These are phyloP conservation scores for Chenopodium formosanum DNA, from an alignment of 148 eudicot species.

Conservation along the genomic window DNA sequence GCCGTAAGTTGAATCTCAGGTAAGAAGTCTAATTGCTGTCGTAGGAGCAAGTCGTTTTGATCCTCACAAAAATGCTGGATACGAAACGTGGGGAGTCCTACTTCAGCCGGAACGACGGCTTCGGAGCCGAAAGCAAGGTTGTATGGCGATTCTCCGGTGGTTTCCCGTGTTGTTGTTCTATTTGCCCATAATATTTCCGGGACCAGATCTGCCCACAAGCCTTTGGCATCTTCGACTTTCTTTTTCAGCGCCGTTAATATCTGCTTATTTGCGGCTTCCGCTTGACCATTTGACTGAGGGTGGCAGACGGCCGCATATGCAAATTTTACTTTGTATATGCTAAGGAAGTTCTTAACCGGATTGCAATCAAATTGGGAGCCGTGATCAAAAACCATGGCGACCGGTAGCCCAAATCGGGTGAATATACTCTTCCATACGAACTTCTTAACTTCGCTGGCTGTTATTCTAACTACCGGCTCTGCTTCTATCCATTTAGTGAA, in stretches of 20 bases:
- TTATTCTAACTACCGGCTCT: neutral
- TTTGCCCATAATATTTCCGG: no score
- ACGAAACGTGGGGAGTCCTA: no score
- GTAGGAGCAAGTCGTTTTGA: no score
- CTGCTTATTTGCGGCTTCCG: neutral
- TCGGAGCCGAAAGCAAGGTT: no score
- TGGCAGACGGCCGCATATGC: neutral
- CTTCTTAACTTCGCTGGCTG: neutral
- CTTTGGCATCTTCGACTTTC: neutral
- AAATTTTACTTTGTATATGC: neutral
- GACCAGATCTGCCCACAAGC: no score
- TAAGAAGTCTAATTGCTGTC: no score
- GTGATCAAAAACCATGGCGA: neutral
- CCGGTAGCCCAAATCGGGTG: neutral
- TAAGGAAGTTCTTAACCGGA: fast-evolving
- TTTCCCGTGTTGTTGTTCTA: no score
- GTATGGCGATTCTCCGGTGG: no score
- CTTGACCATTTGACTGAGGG: neutral
- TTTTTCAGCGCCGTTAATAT: neutral
- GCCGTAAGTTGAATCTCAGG: no score
- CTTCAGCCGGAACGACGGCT: no score
- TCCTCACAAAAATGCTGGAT: no score
- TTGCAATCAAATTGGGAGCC: neutral
- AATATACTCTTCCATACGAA: neutral
- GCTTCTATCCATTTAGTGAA: neutral